phyloP scores from a whole-genome alignment of 1,284 basidiomycete species.

The Malassezia obtusa region DNA sequence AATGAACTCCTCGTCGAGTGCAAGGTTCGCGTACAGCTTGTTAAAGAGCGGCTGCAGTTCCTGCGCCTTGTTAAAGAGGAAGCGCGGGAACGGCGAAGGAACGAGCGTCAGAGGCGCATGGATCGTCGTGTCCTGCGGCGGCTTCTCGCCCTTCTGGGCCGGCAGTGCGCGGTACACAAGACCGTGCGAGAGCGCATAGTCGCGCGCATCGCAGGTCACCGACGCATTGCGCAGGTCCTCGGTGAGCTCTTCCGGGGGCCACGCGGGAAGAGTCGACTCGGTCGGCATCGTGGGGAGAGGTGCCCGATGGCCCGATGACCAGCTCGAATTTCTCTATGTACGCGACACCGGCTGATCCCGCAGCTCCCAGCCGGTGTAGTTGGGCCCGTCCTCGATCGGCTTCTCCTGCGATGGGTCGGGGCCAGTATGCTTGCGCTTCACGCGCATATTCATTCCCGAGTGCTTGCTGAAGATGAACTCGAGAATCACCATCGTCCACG shows the following conservation, averaged over 20 bases:
- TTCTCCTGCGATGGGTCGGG: neutral
- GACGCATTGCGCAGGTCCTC: neutral
- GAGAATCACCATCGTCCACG: slow-evolving; percentile 87
- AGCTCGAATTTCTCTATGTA: neutral
- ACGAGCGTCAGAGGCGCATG: slow-evolving; percentile 81
- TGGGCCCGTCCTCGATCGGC: slow-evolving; percentile 5
- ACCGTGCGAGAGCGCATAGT: slow-evolving; percentile 74
- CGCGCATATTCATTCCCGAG: slow-evolving; percentile 33
- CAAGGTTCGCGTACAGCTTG: slow-evolving; percentile 70
- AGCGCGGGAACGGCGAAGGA: slow-evolving; percentile 73
- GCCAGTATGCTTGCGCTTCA: slow-evolving; percentile 24
- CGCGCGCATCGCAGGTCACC: slow-evolving; percentile 33
- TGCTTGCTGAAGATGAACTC: slow-evolving; percentile 70
- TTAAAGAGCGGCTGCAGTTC: slow-evolving; percentile 71
- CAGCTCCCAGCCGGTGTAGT: slow-evolving; percentile 13
- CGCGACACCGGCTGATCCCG: neutral
- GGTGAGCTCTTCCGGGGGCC: slow-evolving; percentile 6
- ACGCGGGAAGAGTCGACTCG: neutral
- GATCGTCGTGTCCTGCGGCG: slow-evolving; percentile 57
- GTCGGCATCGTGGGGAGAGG: neutral
- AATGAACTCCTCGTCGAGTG: slow-evolving; percentile 69
- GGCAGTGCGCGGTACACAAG: slow-evolving; percentile 65
- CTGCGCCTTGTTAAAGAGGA: slow-evolving; percentile 61
- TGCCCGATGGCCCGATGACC: neutral
- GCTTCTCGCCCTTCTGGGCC: slow-evolving; percentile 48